phyloP scores from a whole-genome alignment of 106 monocot genomes.

The Hemerocallis citrina region DNA sequence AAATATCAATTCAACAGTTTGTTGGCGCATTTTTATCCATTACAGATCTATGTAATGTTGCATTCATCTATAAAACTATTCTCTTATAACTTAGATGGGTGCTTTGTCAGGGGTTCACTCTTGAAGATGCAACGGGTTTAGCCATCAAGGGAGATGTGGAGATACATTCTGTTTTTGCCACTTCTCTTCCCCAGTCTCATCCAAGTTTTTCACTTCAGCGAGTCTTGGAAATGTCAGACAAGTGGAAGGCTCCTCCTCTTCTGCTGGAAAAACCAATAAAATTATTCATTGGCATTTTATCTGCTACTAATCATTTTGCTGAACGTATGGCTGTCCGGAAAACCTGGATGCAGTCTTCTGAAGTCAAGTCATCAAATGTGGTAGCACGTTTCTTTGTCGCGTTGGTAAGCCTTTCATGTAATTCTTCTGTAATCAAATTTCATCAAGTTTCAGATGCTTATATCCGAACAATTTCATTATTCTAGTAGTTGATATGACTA shows the following conservation, averaged over 20 bases:
- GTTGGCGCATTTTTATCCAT: too few relatives aligned
- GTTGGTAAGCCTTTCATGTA: slow-evolving; percentile 38
- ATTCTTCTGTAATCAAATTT: neutral
- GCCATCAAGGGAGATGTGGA: slow-evolving; percentile 82
- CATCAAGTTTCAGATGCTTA: too few relatives aligned
- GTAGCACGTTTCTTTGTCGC: slow-evolving; percentile 95
- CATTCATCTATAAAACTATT: neutral
- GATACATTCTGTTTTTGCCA: slow-evolving; percentile 79
- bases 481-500: neutral
- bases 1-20: too few relatives aligned
- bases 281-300: slow-evolving; percentile 83
- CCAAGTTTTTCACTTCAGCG: slow-evolving; percentile 85
- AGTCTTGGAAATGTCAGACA: slow-evolving; percentile 79
- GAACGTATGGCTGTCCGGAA: slow-evolving; percentile 94
- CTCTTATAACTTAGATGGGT: slow-evolving; percentile 1
- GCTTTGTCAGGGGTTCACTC: slow-evolving; percentile 72
- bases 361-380: slow-evolving; percentile 57
- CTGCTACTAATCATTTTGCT: slow-evolving; percentile 91
- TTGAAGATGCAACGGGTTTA: slow-evolving; percentile 97
- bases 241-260: slow-evolving; percentile 61
- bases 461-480: neutral
- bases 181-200: slow-evolving; percentile 80
- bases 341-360: slow-evolving; percentile 87
- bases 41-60: slow-evolving; percentile 1
- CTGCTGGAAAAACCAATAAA: slow-evolving; percentile 37